These are phyloP conservation scores for Ogataea ganodermae DNA, from an alignment of 805 yeast species.

Conservation along the genomic window DNA sequence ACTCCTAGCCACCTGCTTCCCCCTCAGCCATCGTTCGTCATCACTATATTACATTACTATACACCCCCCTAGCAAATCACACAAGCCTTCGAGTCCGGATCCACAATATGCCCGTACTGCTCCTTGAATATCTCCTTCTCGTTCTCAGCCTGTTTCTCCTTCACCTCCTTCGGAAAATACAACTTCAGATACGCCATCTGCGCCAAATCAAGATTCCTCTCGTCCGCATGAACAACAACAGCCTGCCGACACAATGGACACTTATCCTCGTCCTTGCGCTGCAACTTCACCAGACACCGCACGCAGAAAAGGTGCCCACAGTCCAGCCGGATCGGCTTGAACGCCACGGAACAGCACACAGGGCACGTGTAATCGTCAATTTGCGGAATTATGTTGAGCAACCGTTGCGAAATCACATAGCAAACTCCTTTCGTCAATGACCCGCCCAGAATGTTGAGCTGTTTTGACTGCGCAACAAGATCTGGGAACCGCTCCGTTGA, in stretches of 20 bases:
- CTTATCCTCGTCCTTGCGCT: conserved; percentile 54
- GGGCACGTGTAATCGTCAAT: conserved; percentile 77
- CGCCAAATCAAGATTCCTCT: conserved; percentile 56
- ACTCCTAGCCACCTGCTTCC: no score
- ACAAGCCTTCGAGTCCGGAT: conserved; percentile 33
- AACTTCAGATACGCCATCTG: conserved; percentile 53
- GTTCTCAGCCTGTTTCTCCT: conserved; percentile 58
- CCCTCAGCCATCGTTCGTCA: neutral
- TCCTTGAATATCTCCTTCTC: conserved; percentile 49
- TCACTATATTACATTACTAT: neutral
- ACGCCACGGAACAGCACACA: conserved; percentile 68
- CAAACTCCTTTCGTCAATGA: conserved; percentile 58
- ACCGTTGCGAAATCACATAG: conserved; percentile 52
- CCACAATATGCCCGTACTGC: conserved; percentile 36
- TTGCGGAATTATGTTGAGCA: conserved; percentile 65
- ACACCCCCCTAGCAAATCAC: conserved; percentile 21
- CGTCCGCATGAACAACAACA: conserved; percentile 60
- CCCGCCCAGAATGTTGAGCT: conserved; percentile 25
- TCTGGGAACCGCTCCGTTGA: conserved; percentile 48
- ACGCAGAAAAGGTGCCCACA: conserved; percentile 76
- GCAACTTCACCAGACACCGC: conserved; percentile 68
- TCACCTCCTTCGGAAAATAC: conserved; percentile 69
- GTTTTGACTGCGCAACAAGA: conserved; percentile 20
- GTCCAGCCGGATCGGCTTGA: conserved; percentile 63
- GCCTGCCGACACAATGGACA: conserved; percentile 69